Evolutionary conservation across 2,329 filamentous ascomycete species (phyloP).

Genomic region (Pseudodiploospora longispora): DNA sequence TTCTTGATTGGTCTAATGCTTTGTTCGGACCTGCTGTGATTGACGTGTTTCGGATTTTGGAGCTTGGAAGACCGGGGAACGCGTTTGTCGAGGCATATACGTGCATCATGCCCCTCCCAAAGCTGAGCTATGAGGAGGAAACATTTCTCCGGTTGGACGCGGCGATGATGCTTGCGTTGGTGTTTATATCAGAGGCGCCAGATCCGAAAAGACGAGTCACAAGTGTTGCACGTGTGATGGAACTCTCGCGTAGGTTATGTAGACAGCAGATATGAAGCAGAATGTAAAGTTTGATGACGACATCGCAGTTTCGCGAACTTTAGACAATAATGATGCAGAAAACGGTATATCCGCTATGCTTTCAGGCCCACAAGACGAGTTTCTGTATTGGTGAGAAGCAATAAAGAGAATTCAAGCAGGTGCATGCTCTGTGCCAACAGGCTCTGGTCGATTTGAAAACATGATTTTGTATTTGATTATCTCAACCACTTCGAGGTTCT

Average conservation of each 20-base stretch:
- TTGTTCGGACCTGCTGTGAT: conserved; percentile 9
- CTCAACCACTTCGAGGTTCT: conserved; percentile 74
- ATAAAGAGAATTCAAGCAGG: not conserved
- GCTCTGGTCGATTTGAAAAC: conserved; percentile 79
- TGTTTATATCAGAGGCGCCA: conserved; percentile 13
- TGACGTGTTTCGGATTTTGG: conserved; percentile 11
- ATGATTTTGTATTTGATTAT: conserved; percentile 81
- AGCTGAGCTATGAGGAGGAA: conserved; percentile 6
- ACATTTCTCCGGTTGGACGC: conserved; percentile 11
- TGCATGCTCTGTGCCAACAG: conserved; percentile 50
- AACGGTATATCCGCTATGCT: not conserved
- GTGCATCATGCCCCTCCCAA: not conserved
- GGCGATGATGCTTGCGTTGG: conserved; percentile 12
- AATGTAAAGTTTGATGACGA: not conserved
- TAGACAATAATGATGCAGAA: not conserved
- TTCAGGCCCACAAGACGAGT: not conserved
- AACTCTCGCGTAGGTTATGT: conserved; percentile 4
- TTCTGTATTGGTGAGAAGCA: not conserved
- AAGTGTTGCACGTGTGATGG: conserved; percentile 8
- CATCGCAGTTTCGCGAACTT: conserved; percentile 1
- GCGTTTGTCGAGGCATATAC: conserved; percentile 10
- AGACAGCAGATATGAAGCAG: not conserved
- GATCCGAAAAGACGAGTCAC: conserved; percentile 4
- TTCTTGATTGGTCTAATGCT: conserved; percentile 13
- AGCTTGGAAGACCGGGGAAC: conserved; percentile 3